Percentiles rank a stretch among this genome's conserved stretches.
These are phyloP conservation scores for Kluyveromyces dobzhanskii DNA, from an alignment of 805 yeast species.

Conservation along the genomic window DNA sequence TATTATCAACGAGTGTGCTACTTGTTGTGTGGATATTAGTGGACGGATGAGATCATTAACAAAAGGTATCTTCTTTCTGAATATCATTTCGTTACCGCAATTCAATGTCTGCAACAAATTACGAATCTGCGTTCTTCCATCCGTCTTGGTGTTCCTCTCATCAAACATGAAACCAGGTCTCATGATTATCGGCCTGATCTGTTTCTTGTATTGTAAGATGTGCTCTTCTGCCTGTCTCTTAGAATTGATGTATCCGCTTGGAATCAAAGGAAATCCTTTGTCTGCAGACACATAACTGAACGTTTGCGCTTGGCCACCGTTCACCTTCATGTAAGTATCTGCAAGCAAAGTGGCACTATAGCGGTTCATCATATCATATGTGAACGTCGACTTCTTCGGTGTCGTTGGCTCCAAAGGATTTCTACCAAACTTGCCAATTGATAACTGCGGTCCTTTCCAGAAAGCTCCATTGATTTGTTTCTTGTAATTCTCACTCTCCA, in stretches of 20 bases:
- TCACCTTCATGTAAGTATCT: constrained; percentile 36
- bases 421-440: constrained; percentile 34
- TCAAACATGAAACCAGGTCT: constrained; percentile 86
- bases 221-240: constrained; percentile 72
- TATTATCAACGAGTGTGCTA: constrained; percentile 50
- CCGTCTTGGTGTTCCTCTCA: constrained; percentile 33
- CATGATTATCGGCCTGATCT: constrained; percentile 47
- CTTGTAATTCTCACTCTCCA: constrained; percentile 67
- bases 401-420: constrained; percentile 46
- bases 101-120: constrained; percentile 36
- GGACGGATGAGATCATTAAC: constrained; percentile 50
- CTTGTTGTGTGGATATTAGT: constrained; percentile 56
- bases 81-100: constrained; percentile 35
- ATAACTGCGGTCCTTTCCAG: constrained; percentile 8
- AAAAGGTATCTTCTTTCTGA: constrained; percentile 32
- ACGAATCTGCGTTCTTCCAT: constrained; percentile 28
- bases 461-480: constrained; percentile 13
- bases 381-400: constrained; percentile 30
- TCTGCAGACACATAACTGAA: constrained; percentile 83
- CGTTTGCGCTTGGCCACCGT: constrained; percentile 19
- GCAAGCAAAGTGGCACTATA: constrained; percentile 63
- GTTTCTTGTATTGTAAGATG: constrained; percentile 33
- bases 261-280: constrained; percentile 55
- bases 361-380: constrained; percentile 57
- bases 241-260: constrained; percentile 62